Conservation (phyloP, 2,329 filamentous ascomycete genomes). For the Trichoderma asperellum region DNA sequence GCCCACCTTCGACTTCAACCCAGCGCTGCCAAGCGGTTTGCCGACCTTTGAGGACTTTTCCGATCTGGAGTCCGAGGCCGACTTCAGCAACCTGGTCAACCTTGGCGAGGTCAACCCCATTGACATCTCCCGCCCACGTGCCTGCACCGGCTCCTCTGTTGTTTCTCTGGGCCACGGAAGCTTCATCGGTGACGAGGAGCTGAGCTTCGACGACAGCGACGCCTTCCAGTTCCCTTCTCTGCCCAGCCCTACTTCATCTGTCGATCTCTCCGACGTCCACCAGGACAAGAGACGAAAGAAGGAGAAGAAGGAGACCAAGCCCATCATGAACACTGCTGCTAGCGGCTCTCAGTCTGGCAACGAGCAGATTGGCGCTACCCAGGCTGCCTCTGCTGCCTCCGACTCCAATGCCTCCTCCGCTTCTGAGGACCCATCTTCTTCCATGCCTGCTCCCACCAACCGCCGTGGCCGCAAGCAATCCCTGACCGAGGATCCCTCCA, state of each 20-base stretch:
- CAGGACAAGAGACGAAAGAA: conserved; percentile 63
- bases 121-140: conserved; percentile 71
- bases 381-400: conserved; percentile 44
- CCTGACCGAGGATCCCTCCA: conserved; percentile 93
- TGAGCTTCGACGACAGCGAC: conserved; percentile 73
- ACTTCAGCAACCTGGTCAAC: conserved; percentile 73
- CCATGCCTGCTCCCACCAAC: conserved; percentile 66
- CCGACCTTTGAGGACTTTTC: conserved; percentile 83
- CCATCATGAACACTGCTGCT: conserved; percentile 50
- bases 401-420: conserved; percentile 47
- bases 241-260: conserved; percentile 58
- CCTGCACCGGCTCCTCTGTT: conserved; percentile 68
- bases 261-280: conserved; percentile 50
- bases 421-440: conserved; percentile 51
- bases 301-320: conserved; percentile 51
- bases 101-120: conserved; percentile 55
- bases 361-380: conserved; percentile 44
- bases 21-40: conserved; percentile 59
- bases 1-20: conserved; percentile 57
- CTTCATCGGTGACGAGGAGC: conserved; percentile 75
- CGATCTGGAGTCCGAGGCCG: conserved; percentile 89
- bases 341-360: conserved; percentile 42
- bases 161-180: conserved; percentile 74
- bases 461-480: conserved; percentile 98
- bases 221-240: conserved; percentile 63